These are phyloP conservation scores for Penicillium digitatum DNA, from an alignment of 2,329 filamentous ascomycete genomes.

Conservation along the genomic window DNA sequence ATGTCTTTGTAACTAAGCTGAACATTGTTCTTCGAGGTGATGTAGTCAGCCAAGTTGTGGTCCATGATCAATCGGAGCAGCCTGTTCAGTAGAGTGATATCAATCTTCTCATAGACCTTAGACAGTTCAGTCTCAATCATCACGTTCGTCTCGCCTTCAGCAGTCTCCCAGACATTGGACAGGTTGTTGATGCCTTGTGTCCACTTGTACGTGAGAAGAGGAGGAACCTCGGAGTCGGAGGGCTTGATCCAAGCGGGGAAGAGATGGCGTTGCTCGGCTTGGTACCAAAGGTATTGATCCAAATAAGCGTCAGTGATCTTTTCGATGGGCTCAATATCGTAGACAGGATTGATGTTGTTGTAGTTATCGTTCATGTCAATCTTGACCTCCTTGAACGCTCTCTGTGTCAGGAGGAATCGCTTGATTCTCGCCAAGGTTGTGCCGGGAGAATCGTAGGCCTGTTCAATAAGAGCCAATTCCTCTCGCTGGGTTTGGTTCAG, in stretches of 20 bases:
- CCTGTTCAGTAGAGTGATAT: slow-evolving; percentile 90
- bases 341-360: slow-evolving; percentile 97
- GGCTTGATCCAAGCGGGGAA: slow-evolving; percentile 99
- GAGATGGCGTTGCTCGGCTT: slow-evolving; percentile 92
- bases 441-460: slow-evolving; percentile 95
- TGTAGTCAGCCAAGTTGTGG: slow-evolving; percentile 97
- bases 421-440: slow-evolving; percentile 96
- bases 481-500: slow-evolving; percentile 97
- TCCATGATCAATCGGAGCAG: slow-evolving; percentile 96
- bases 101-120: slow-evolving; percentile 99
- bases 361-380: slow-evolving; percentile 99
- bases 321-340: slow-evolving; percentile 97
- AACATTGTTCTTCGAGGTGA: slow-evolving; percentile 98
- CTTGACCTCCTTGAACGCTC: slow-evolving; percentile 98
- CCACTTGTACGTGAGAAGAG: slow-evolving; percentile 95
- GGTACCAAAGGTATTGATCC: slow-evolving; percentile 98
- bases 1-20: slow-evolving; percentile 99
- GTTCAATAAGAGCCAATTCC: slow-evolving; percentile 92
- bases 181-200: slow-evolving; percentile 98
- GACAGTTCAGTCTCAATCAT: slow-evolving; percentile 97
- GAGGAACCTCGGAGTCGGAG: slow-evolving; percentile 94
- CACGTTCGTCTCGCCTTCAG: slow-evolving; percentile 94
- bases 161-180: slow-evolving; percentile 88
- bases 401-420: slow-evolving; percentile 91
- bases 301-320: slow-evolving; percentile 99